phyloP scores from a whole-genome alignment of 371 early-diverging fungal genomes.

The Mortierella sp. region DNA sequence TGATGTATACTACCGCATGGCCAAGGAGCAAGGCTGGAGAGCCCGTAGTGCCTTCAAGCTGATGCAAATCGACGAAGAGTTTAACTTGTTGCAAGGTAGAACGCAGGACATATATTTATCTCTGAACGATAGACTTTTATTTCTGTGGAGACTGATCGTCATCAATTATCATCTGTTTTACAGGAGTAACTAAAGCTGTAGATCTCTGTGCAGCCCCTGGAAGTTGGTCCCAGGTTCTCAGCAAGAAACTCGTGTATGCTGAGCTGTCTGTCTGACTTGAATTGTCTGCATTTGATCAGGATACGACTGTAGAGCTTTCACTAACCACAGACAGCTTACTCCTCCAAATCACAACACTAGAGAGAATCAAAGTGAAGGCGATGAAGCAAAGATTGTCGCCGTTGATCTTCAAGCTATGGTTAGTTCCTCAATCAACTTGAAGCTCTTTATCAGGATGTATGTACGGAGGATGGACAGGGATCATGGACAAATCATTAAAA shows the following conservation, averaged over 20 bases:
- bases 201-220: slow-evolving; percentile 99
- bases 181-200: slow-evolving; percentile 91
- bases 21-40: slow-evolving; percentile 98
- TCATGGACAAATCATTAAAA: not conserved
- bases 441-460: not conserved
- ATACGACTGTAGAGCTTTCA: not conserved
- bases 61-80: slow-evolving; percentile 96
- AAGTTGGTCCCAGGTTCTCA: slow-evolving; percentile 98
- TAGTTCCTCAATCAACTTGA: slow-evolving; percentile 14
- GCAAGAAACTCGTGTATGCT: slow-evolving; percentile 72
- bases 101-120: too few species aligned
- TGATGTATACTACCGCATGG: slow-evolving; percentile 97
- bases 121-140: too few species aligned
- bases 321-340: slow-evolving; percentile 1
- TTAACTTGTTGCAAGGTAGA: slow-evolving; percentile 86
- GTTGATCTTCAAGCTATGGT: slow-evolving; percentile 99
- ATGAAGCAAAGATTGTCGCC: slow-evolving; percentile 90
- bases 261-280: too few species aligned
- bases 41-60: slow-evolving; percentile 99
- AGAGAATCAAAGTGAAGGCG: slow-evolving; percentile 68
- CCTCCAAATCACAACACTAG: too few species aligned
- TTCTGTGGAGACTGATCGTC: slow-evolving; percentile 42
- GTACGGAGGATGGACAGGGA: not conserved
- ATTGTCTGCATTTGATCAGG: not conserved
- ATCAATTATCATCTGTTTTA: not conserved